These are phyloP conservation scores for Alternaria rosae DNA, from an alignment of 2,329 filamentous ascomycete species.

Conservation along the genomic window DNA sequence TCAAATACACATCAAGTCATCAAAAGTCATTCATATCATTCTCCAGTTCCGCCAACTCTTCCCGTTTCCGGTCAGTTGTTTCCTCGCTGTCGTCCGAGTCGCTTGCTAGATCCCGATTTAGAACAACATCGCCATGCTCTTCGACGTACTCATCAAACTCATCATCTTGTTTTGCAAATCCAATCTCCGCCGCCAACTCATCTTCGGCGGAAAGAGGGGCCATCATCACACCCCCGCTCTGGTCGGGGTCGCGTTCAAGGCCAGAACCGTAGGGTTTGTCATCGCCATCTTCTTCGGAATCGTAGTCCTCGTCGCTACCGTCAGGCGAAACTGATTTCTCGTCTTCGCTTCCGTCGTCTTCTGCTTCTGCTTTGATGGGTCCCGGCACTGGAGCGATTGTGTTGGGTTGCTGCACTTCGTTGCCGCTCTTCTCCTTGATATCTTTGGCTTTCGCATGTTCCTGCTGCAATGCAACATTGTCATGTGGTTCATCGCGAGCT, in stretches of 20 bases:
- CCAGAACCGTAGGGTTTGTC: not conserved
- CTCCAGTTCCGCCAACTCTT: too few relatives aligned
- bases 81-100: not conserved
- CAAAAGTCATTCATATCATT: not conserved
- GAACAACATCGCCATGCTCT: not conserved
- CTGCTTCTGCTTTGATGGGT: not conserved
- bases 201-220: not conserved
- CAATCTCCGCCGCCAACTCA: not conserved
- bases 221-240: too few relatives aligned
- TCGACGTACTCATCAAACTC: not conserved
- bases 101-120: not conserved
- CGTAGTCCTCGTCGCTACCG: not conserved
- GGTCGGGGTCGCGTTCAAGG: not conserved
- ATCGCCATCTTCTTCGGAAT: not conserved
- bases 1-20: not conserved
- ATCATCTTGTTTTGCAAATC: not conserved
- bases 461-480: not conserved
- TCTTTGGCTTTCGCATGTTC: not conserved
- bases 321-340: not conserved
- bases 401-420: not conserved
- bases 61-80: not conserved
- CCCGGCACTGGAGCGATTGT: not conserved
- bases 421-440: not conserved
- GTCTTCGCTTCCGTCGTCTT: not conserved
- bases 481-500: not conserved